Conservation (phyloP, 129 eudicot genomes). For the Flaveria linearis region DNA sequence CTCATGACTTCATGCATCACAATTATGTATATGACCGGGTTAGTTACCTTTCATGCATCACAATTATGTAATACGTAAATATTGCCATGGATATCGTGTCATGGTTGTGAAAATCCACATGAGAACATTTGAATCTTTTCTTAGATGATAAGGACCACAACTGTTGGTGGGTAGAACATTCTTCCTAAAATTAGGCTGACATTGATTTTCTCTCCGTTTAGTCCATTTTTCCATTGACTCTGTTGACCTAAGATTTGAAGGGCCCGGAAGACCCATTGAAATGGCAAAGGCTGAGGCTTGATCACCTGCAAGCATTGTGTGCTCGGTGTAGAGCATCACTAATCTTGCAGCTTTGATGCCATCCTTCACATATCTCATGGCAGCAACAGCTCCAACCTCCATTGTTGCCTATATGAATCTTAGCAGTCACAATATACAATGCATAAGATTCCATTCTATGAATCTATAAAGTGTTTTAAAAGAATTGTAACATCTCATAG, state of each 20-base stretch:
- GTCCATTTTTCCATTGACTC: conserved; percentile 84
- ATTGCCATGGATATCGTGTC: conserved; percentile 95
- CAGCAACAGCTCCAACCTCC: conserved; percentile 99
- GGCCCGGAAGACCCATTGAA: conserved; percentile 96
- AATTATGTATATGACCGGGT: too few relatives aligned
- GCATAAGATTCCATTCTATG: neutral
- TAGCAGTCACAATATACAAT: conserved; percentile 40
- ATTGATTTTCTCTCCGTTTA: conserved; percentile 67
- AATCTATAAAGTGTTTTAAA: neutral
- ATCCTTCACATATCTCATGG: conserved; percentile 82
- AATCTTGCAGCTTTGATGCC: conserved; percentile 87
- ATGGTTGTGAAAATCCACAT: conserved; percentile 59
- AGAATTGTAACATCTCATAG: neutral
- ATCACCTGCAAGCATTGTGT: conserved; percentile 95
- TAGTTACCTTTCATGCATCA: too few relatives aligned
- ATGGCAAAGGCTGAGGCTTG: conserved; percentile 87
- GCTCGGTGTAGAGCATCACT: conserved; percentile 84
- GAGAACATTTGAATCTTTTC: conserved; percentile 24
- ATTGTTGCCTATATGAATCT: conserved; percentile 84
- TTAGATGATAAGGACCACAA: conserved; percentile 81
- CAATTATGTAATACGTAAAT: too few relatives aligned
- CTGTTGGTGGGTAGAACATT: conserved; percentile 53
- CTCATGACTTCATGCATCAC: too few relatives aligned
- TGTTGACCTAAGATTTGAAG: conserved; percentile 80
- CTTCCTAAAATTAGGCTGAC: conserved; percentile 93